These are phyloP conservation scores for Heritiera littoralis DNA, from an alignment of 345 rosid species.

Conservation along the genomic window DNA sequence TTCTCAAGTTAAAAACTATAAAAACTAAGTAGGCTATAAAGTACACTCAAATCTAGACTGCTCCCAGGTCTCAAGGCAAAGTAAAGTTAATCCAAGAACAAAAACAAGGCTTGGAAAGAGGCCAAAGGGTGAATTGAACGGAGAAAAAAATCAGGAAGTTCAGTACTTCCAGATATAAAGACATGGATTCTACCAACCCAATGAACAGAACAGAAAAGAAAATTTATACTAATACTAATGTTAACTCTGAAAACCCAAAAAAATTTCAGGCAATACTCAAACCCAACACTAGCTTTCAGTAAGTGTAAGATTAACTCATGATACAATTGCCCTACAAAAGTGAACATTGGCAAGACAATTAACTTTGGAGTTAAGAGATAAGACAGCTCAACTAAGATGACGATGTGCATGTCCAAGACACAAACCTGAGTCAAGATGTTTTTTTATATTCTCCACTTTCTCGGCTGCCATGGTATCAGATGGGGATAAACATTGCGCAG, in stretches of 20 bases:
- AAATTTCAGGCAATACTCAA: neutral
- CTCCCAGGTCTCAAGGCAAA: neutral
- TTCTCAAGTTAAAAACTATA: neutral
- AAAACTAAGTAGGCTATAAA: neutral
- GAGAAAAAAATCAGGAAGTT: conserved; percentile 1
- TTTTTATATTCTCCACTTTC: conserved; percentile 56
- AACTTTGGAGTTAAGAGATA: neutral
- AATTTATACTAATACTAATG: neutral
- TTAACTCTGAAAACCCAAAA: neutral
- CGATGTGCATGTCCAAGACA: conserved; percentile 21
- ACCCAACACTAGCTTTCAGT: neutral
- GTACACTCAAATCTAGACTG: neutral
- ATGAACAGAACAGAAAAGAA: neutral
- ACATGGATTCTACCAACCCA: neutral
- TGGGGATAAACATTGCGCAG: conserved; percentile 65
- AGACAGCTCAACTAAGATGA: neutral
- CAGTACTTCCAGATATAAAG: neutral
- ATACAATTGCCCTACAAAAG: neutral
- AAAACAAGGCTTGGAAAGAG: neutral
- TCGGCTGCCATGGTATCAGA: conserved; percentile 55
- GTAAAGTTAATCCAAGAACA: neutral
- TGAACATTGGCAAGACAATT: neutral
- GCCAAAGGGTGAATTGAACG: neutral
- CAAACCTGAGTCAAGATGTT: conserved; percentile 74
- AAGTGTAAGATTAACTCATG: neutral